Percentiles rank a stretch among this genome's conserved stretches.
Conservation (phyloP, 2,329 filamentous ascomycete genomes). For the Xylaria sp. region DNA sequence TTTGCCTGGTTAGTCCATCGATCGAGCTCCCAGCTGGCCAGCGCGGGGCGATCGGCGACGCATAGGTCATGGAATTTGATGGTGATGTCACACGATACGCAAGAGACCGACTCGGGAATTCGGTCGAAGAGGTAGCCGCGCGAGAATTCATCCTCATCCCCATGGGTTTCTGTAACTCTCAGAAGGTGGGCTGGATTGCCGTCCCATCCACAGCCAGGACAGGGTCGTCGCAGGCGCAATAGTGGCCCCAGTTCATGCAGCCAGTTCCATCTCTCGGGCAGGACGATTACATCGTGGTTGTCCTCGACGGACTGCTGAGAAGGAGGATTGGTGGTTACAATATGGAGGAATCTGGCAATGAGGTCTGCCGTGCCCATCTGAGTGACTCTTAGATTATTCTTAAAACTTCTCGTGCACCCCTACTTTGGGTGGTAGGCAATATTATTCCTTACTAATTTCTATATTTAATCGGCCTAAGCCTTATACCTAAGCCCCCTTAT, state of each 20-base stretch:
- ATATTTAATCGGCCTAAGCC: neutral
- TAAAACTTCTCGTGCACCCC: conserved; percentile 13
- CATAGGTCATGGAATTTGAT: too few species aligned
- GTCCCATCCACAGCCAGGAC: conserved; percentile 20
- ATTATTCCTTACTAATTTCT: conserved; percentile 16
- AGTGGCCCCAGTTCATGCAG: conserved; percentile 21
- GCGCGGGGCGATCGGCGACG: too few species aligned
- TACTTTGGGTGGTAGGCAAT: conserved; percentile 7
- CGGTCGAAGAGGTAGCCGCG: too few species aligned
- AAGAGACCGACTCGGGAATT: too few species aligned
- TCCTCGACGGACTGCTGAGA: conserved; percentile 13
- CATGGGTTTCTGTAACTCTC: neutral
- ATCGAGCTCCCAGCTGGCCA: too few species aligned
- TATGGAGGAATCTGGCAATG: conserved; percentile 19
- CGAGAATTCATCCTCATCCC: too few species aligned
- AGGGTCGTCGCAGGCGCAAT: conserved; percentile 19
- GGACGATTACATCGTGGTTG: conserved; percentile 13
- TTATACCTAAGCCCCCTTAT: conserved; percentile 2
- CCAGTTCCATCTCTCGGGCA: conserved; percentile 20
- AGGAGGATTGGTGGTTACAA: conserved; percentile 16
- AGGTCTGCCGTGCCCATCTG: neutral
- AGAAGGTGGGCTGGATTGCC: conserved; percentile 20
- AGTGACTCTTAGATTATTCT: too few species aligned
- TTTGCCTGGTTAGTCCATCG: too few species aligned
- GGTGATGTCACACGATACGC: too few species aligned